Base-by-base conservation (phyloP, 2,329 filamentous ascomycete species). In the Neofusicoccum cordaticola region DNA sequence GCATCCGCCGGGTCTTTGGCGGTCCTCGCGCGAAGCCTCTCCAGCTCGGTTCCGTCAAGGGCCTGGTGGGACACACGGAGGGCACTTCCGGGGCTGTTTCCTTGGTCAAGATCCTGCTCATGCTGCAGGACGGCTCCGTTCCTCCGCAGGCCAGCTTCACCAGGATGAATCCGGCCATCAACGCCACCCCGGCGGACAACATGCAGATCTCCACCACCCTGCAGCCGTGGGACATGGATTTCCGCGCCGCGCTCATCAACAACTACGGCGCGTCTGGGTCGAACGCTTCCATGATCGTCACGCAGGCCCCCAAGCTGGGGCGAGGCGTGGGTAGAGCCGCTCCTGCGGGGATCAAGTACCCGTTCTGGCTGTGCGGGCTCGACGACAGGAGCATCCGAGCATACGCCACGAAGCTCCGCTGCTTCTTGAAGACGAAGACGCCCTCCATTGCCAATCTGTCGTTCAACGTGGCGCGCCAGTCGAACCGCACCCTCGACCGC, bases 61-160 rank as follows among this genome's bases (percentile, higher is more conserved):
- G 45, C 6, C 45, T 48, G 19, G 45, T 48, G 3, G 69, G 35
- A 56, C n/a, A 45, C 66, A 37, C 45, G 68, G 11, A 64, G 56
- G 34, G 45, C 66, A 1, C 58, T 65, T 8, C 67, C 70, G n/a
- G 65, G 66, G 0, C 31, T 58, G 2, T 70, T 67, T 39, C 67
- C 71, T 11, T 79, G 71, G 70, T 75, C 12, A 71, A 70, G 47
- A 61, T 48, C 12, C 45, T 48, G 3, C 45, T 48, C 4, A 48
- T 48, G 45, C 8, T 48, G 45, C 45, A 48, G 3, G 45, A 48
- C 15, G 45, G 45, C 9, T 13, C 9, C 45, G 13, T 48, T 12
- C 66, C 69, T 3, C 65, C 60, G 2, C 66, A 68, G 37, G 66
- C 70, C 31, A 65, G 35, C 31, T 64, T 62, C 63, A 62, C 75